Evolutionary conservation across 1,284 basidiomycete genomes (phyloP).

Genomic region (Golubevia sp.): DNA sequence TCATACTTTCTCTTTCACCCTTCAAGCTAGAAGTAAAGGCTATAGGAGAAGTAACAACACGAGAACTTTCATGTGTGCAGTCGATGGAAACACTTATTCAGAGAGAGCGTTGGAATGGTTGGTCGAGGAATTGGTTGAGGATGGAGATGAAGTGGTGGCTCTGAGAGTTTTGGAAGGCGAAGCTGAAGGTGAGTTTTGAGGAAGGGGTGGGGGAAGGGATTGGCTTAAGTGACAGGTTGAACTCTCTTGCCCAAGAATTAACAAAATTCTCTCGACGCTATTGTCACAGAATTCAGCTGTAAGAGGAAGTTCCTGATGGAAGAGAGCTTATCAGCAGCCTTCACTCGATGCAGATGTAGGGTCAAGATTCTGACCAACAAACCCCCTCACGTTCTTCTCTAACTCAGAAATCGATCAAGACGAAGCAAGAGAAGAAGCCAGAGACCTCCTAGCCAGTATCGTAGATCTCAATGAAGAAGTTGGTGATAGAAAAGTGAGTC

Average conservation of each 20-base stretch:
- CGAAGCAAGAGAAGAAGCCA: constrained; percentile 44
- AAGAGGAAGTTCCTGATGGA: too few species aligned
- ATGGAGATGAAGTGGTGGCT: constrained; percentile 58
- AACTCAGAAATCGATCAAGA: constrained; percentile 34
- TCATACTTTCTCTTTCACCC: constrained; percentile 47
- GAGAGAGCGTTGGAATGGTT: constrained; percentile 57
- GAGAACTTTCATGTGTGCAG: constrained; percentile 58
- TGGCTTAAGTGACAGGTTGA: not conserved
- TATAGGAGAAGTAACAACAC: constrained; percentile 55
- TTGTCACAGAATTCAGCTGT: too few species aligned
- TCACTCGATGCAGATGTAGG: too few species aligned
- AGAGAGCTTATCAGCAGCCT: too few species aligned
- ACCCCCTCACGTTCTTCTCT: not conserved
- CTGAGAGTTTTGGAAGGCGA: constrained; percentile 50
- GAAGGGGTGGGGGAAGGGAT: too few species aligned
- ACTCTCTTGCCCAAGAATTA: too few species aligned
- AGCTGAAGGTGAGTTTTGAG: constrained; percentile 27
- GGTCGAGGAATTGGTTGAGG: constrained; percentile 56
- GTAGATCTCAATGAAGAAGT: constrained; percentile 55
- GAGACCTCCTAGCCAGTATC: constrained; percentile 47
- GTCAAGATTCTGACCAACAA: too few species aligned
- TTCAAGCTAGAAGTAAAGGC: constrained; percentile 50
- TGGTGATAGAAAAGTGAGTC: constrained; percentile 31
- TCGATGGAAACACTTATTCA: constrained; percentile 45
- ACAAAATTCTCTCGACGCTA: too few species aligned